These are phyloP conservation scores for Neurospora crassa DNA, from an alignment of 2,329 filamentous ascomycete species.

Conservation along the genomic window DNA sequence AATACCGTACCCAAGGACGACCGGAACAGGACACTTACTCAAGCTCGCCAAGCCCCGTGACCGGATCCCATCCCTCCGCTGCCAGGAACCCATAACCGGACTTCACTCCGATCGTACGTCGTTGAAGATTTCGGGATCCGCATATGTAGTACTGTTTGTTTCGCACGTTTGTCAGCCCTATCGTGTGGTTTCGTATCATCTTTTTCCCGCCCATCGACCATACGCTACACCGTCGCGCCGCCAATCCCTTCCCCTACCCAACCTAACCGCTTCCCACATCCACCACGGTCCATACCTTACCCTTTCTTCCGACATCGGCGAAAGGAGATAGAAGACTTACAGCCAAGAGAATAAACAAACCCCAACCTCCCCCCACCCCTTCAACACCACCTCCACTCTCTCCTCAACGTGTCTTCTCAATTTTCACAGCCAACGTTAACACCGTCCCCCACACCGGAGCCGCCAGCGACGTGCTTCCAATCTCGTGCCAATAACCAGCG, in stretches of 20 bases:
- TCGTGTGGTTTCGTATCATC: neutral
- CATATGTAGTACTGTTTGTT: conserved; percentile 13
- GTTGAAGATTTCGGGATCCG: conserved; percentile 20
- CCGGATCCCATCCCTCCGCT: conserved; percentile 31
- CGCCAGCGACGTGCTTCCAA: conserved; percentile 42
- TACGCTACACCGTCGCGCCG: too few relatives aligned
- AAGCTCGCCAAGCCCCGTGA: conserved; percentile 27
- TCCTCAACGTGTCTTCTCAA: conserved; percentile 38
- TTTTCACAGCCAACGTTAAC: conserved; percentile 33
- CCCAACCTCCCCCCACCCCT: conserved; percentile 35
- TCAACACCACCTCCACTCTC: conserved; percentile 24
- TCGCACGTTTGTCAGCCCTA: neutral
- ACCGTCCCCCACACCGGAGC: conserved; percentile 38
- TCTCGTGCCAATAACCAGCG: conserved; percentile 24
- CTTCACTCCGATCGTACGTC: conserved; percentile 27
- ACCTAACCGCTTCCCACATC: too few relatives aligned
- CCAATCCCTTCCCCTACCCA: too few relatives aligned
- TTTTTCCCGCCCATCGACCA: too few relatives aligned
- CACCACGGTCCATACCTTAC: too few relatives aligned
- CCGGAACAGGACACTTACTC: conserved; percentile 10
- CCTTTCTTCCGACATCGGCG: too few relatives aligned
- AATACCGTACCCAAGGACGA: neutral
- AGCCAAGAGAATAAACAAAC: conserved; percentile 40
- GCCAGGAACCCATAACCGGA: conserved; percentile 32
- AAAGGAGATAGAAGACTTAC: conserved; percentile 14